phyloP scores from a whole-genome alignment of 495 filamentous ascomycete genomes.

The Collariella sp. region DNA sequence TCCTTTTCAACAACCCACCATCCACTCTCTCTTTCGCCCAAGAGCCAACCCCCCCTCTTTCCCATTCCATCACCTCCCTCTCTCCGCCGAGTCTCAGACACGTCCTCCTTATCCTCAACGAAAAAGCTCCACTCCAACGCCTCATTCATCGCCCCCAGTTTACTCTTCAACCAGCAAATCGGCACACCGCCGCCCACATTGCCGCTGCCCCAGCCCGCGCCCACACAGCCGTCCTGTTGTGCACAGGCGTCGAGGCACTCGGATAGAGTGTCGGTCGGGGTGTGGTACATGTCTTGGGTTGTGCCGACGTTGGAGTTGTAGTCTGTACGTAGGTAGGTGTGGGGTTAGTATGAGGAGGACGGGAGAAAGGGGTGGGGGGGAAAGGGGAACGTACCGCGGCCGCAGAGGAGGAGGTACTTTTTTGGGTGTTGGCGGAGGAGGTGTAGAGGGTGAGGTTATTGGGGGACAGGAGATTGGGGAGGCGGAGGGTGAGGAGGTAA shows the following conservation, averaged over 20 bases:
- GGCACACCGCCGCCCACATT: constrained; percentile 20
- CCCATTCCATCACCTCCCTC: too few relatives aligned
- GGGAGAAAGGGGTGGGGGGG: neutral
- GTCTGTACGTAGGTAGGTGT: constrained; percentile 8
- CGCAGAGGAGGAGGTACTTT: constrained; percentile 28
- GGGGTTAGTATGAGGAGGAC: neutral
- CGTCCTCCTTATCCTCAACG: constrained; percentile 26
- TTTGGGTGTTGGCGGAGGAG: constrained; percentile 1
- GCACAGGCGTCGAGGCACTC: constrained; percentile 29
- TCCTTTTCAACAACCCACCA: too few relatives aligned
- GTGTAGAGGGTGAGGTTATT: constrained; percentile 31
- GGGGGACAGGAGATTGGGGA: constrained; percentile 21
- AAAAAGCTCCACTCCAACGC: constrained; percentile 40
- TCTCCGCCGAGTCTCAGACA: too few relatives aligned
- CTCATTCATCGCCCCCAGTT: constrained; percentile 42
- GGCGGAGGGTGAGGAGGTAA: neutral
- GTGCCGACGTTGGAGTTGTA: constrained; percentile 24
- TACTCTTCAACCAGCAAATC: constrained; percentile 44
- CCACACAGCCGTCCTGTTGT: constrained; percentile 20
- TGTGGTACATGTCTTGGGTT: constrained; percentile 21
- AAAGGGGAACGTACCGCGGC: constrained; percentile 6
- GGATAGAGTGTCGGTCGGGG: constrained; percentile 13
- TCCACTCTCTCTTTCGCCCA: too few relatives aligned
- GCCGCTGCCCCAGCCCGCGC: constrained; percentile 28
- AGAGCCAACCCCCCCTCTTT: too few relatives aligned